phyloP scores from a whole-genome alignment of 352 stramenopile genomes.

The Pythium brachiatum region DNA sequence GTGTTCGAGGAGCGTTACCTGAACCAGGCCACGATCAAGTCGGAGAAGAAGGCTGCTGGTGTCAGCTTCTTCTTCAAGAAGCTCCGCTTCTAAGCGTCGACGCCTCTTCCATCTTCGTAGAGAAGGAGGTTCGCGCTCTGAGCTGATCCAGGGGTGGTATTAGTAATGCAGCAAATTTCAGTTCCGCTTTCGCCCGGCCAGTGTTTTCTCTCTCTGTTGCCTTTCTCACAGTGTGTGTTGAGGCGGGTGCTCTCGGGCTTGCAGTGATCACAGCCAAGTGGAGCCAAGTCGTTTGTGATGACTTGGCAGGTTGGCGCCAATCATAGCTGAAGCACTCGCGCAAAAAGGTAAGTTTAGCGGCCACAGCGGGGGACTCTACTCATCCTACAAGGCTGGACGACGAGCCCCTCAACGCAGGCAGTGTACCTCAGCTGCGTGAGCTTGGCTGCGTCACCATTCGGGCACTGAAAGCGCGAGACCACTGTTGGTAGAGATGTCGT shows the following conservation, averaged over 20 bases:
- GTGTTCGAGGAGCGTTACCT: constrained; percentile 97
- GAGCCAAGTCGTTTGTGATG: too few relatives aligned
- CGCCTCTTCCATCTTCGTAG: constrained; percentile 10
- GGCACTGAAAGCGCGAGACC: background rate
- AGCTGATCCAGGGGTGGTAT: constrained; percentile 29
- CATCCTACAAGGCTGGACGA: too few relatives aligned
- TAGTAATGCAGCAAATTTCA: constrained; percentile 37
- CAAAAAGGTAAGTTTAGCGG: too few relatives aligned
- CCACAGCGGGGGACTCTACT: too few relatives aligned
- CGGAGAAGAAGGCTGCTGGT: constrained; percentile 97
- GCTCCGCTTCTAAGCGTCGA: constrained; percentile 95
- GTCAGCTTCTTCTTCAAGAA: constrained; percentile 99
- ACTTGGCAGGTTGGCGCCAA: too few relatives aligned
- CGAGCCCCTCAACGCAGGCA: too few relatives aligned
- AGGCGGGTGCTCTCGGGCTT: too few relatives aligned
- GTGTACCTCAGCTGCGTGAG: too few relatives aligned
- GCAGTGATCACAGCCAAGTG: too few relatives aligned
- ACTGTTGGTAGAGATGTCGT: constrained; percentile 32
- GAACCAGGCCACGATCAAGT: constrained; percentile 95
- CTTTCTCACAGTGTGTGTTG: background rate
- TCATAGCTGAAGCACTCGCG: too few relatives aligned
- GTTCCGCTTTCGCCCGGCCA: constrained; percentile 27
- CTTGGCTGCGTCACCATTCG: background rate
- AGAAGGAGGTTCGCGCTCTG: constrained; percentile 24
- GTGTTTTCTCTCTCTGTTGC: background rate